A percentile compares a stretch with the other conserved stretches of the same genome.
phyloP scores from a whole-genome alignment of 768 basidiomycete species.

The Boletellus sp. region DNA sequence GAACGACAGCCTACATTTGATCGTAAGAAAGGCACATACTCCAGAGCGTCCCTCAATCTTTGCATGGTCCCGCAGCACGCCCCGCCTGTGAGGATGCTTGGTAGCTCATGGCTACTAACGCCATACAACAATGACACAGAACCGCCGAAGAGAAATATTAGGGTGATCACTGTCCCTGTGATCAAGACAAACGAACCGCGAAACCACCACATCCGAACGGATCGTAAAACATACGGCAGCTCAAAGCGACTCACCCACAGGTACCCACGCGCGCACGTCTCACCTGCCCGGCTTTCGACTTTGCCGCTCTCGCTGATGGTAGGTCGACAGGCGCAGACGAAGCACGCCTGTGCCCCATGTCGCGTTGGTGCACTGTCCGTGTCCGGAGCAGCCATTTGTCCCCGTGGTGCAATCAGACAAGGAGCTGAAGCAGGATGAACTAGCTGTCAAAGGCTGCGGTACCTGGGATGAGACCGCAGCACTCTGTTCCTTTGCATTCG shows the following conservation, averaged over 20 bases:
- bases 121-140: constrained; percentile 63
- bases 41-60: constrained; percentile 37
- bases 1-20: constrained; percentile 2
- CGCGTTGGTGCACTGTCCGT: constrained; percentile 61
- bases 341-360: constrained; percentile 54
- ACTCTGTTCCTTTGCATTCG: constrained; percentile 37
- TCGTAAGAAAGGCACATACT: not conserved
- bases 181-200: constrained; percentile 71
- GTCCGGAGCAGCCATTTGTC: constrained; percentile 66
- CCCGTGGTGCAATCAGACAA: constrained; percentile 53
- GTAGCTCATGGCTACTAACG: constrained; percentile 60
- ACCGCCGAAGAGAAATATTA: constrained; percentile 64
- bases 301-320: constrained; percentile 52
- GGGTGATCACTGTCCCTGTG: constrained; percentile 59
- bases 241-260: constrained; percentile 56
- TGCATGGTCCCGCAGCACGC: constrained; percentile 47
- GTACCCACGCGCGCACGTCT: constrained; percentile 74
- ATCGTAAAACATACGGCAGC: not conserved
- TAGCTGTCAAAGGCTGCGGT: constrained; percentile 53
- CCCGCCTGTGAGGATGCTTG: constrained; percentile 69
- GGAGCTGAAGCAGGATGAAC: constrained; percentile 61
- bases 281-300: constrained; percentile 69
- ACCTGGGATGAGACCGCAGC: constrained; percentile 26
- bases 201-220: not conserved
- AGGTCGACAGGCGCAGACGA: constrained; percentile 41